Evolutionary conservation across 805 yeast species (phyloP).

Genomic region (Kodamaea kakaduensis): DNA sequence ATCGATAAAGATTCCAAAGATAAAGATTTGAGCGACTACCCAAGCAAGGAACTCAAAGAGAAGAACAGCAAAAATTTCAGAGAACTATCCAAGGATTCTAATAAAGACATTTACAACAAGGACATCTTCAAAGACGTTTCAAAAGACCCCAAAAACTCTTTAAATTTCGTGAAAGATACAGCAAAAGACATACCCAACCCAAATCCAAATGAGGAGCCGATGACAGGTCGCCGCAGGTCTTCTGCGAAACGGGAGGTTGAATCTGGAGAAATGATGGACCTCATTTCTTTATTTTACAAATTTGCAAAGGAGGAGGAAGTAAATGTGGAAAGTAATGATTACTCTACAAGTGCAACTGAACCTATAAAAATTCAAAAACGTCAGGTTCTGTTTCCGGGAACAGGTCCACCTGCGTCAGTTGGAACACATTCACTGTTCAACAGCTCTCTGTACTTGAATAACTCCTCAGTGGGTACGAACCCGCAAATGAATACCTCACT

Average conservation of each 20-base stretch:
- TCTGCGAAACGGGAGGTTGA: constrained; percentile 2
- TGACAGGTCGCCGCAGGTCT: constrained; percentile 3
- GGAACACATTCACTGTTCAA: constrained; percentile 3
- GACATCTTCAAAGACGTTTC: too few species aligned
- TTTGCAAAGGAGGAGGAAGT: constrained; percentile 36
- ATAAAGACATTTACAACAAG: too few species aligned
- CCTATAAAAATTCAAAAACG: constrained; percentile 7
- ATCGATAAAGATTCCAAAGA: too few species aligned
- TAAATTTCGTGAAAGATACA: too few species aligned
- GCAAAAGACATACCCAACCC: too few species aligned
- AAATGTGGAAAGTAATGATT: not conserved
- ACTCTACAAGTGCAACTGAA: not conserved
- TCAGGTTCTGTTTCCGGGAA: constrained; percentile 6
- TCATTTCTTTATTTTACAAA: constrained; percentile 35
- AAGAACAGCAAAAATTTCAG: too few species aligned
- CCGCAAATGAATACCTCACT: too few species aligned
- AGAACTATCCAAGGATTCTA: too few species aligned
- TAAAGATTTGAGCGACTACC: too few species aligned
- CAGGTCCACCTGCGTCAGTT: not conserved
- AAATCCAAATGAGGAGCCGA: constrained; percentile 3
- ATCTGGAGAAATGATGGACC: constrained; percentile 21
- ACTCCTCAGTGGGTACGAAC: constrained; percentile 1
- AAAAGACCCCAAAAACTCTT: too few species aligned
- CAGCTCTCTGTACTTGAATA: constrained; percentile 3
- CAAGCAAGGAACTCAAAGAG: too few species aligned